Base-by-base conservation (phyloP, 345 rosid species). In the Moricandia moricandioides region DNA sequence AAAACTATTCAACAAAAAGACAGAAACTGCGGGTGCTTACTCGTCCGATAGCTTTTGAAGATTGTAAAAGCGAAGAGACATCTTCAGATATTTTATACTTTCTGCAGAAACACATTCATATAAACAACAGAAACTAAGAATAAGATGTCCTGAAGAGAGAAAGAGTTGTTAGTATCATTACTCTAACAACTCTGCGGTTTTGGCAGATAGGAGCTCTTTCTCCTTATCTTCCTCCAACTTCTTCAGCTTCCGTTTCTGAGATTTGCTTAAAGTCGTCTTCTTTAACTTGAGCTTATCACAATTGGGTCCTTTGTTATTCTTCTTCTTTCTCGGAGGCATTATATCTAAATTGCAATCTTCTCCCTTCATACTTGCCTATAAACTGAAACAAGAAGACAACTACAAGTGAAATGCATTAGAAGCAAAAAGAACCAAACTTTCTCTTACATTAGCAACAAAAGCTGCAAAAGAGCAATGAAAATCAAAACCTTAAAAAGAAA, bases 221-320 rank as follows among this genome's bases (percentile, higher is more conserved):
- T 83, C 83, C 62, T 89, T 88, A 24, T 87, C 97, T 83, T 91
- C 92, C 86, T 85, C 92, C 62, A 91, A 43, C 86, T 91, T 89
- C 87, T 87, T 87, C 79, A 89, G 69, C 77, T 88, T 91, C 51
- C 89, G 85, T 78, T 84, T 79, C 82, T 83, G 90, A 13, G 88
- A 87, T 71, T 89, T 90, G 83, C 93, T 86, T 39, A 79, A 13
- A 10, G 47, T 70, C 3, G 78, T 72, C 8, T 29, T 59, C 40
- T 67, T 74, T 45, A 63, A 49, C 54, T 75, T 74, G 31, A 39
- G 43, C 54, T 49, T 74, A 70, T 80, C 78, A 12, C 4, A n/a
- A 76, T 59, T 72, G 54, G 45, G 47, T 34, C 63, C 69, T 67
- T 84, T 88, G 0, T 69, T 56, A 77, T 73, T 78, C 68, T 80